Evolutionary conservation across 768 basidiomycete genomes (phyloP).

Genomic region (Rhizopogon roseolus): DNA sequence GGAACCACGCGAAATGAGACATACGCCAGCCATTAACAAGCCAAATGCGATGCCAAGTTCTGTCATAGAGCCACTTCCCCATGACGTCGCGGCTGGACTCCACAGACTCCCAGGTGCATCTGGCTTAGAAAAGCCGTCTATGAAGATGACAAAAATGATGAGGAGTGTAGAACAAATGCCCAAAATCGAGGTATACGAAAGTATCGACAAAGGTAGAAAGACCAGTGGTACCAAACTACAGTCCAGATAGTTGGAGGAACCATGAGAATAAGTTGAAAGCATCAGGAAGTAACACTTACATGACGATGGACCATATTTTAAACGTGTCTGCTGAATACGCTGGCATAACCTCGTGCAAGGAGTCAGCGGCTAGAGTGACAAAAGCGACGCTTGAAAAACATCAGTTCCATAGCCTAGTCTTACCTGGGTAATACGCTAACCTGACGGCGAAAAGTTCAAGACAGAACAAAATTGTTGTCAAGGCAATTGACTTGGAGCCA

Average conservation of each 20-base stretch:
- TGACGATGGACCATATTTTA: constrained; percentile 65
- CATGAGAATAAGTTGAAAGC: neutral
- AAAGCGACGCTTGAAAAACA: constrained; percentile 62
- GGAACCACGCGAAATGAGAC: constrained; percentile 13
- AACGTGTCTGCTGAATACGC: constrained; percentile 61
- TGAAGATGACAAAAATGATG: constrained; percentile 70
- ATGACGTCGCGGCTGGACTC: constrained; percentile 63
- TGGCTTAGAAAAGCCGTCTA: constrained; percentile 75
- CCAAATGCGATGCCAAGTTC: constrained; percentile 81
- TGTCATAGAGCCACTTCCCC: constrained; percentile 45
- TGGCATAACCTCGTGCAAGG: constrained; percentile 70
- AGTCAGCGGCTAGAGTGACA: constrained; percentile 88
- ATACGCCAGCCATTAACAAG: constrained; percentile 87
- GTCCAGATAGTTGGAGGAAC: neutral
- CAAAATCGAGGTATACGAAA: constrained; percentile 86
- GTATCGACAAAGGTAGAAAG: constrained; percentile 78
- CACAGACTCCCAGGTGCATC: constrained; percentile 79
- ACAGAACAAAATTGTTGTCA: constrained; percentile 75
- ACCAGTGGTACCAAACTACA: constrained; percentile 73
- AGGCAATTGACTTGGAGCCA: constrained; percentile 60
- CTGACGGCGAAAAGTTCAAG: constrained; percentile 83
- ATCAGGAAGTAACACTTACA: constrained; percentile 42
- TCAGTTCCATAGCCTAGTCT: neutral
- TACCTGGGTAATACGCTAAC: constrained; percentile 30
- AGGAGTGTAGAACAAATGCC: constrained; percentile 77